These are phyloP conservation scores for Pholiota microspora DNA, from an alignment of 768 basidiomycete genomes.

Conservation along the genomic window DNA sequence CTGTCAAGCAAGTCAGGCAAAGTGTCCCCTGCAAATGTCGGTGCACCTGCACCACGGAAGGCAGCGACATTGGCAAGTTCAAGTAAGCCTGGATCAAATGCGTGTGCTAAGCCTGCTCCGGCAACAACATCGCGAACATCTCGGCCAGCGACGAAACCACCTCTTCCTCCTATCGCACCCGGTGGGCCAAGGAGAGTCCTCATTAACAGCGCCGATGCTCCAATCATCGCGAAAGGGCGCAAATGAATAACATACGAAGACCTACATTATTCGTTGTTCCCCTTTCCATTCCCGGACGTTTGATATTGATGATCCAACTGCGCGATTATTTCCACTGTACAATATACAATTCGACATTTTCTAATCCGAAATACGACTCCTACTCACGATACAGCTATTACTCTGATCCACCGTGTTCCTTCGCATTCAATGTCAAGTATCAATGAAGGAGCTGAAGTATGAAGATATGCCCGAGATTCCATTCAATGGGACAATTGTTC, in stretches of 20 bases:
- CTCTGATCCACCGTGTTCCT: background rate
- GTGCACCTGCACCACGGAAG: conserved; percentile 13
- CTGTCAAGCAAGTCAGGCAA: conserved; percentile 17
- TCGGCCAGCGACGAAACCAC: conserved; percentile 18
- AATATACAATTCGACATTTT: conserved; percentile 8
- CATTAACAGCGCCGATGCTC: conserved; percentile 65
- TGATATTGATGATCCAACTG: conserved; percentile 4
- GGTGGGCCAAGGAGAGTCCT: conserved; percentile 65
- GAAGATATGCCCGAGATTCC: conserved; percentile 34
- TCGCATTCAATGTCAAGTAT: background rate
- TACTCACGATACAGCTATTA: background rate
- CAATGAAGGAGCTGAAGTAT: conserved; percentile 52
- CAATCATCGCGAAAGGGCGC: conserved; percentile 45
- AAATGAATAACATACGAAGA: conserved; percentile 34
- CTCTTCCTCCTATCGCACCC: conserved; percentile 27
- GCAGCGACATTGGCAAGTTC: conserved; percentile 16
- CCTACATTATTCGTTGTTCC: too few species aligned
- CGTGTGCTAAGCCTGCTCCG: conserved; percentile 14
- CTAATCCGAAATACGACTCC: background rate
- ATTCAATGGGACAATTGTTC: conserved; percentile 49
- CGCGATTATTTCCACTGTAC: conserved; percentile 11
- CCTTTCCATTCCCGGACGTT: too few species aligned
- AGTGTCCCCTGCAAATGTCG: conserved; percentile 17
- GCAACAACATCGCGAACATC: conserved; percentile 5
- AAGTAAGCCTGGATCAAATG: conserved; percentile 19